A percentile compares a stretch with the other conserved stretches of the same genome.
Evolutionary conservation across 495 filamentous ascomycete genomes (phyloP).

Genomic region (Astrothelium subdiscretum): DNA sequence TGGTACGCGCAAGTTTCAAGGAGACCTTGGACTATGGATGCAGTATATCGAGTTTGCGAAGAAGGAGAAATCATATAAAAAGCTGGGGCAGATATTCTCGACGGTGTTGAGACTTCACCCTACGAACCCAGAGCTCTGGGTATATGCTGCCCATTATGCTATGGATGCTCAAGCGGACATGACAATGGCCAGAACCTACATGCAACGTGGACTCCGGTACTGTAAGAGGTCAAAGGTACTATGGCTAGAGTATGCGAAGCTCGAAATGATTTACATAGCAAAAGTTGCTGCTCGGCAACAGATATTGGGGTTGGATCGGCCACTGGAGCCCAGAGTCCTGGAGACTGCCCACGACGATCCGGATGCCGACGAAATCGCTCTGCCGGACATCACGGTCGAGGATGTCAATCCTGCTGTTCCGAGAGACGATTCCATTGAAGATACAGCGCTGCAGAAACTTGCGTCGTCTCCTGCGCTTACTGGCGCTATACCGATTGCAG

Average conservation of each 20-base stretch:
- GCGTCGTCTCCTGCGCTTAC: slow-evolving; percentile 69
- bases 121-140: slow-evolving; percentile 73
- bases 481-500: slow-evolving; percentile 82
- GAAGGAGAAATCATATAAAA: slow-evolving; percentile 65
- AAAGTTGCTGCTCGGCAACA: slow-evolving; percentile 62
- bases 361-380: slow-evolving; percentile 41
- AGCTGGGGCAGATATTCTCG: slow-evolving; percentile 65
- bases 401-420: slow-evolving; percentile 47
- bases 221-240: slow-evolving; percentile 58
- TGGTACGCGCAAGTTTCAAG: slow-evolving; percentile 74
- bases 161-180: slow-evolving; percentile 75
- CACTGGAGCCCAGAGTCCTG: slow-evolving; percentile 28
- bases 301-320: slow-evolving; percentile 56
- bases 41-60: slow-evolving; percentile 78
- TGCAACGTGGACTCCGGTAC: slow-evolving; percentile 80
- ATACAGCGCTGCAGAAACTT: slow-evolving; percentile 47
- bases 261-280: slow-evolving; percentile 84
- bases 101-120: slow-evolving; percentile 73
- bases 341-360: slow-evolving; percentile 27
- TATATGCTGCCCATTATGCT: slow-evolving; percentile 65
- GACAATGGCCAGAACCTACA: slow-evolving; percentile 69
- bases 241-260: slow-evolving; percentile 82
- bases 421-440: slow-evolving; percentile 28
- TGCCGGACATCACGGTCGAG: slow-evolving; percentile 52
- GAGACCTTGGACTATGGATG: slow-evolving; percentile 75